These are phyloP conservation scores for Plasmodium billcollinsi DNA, from an alignment of 169 alveolate genomes.

Conservation along the genomic window DNA sequence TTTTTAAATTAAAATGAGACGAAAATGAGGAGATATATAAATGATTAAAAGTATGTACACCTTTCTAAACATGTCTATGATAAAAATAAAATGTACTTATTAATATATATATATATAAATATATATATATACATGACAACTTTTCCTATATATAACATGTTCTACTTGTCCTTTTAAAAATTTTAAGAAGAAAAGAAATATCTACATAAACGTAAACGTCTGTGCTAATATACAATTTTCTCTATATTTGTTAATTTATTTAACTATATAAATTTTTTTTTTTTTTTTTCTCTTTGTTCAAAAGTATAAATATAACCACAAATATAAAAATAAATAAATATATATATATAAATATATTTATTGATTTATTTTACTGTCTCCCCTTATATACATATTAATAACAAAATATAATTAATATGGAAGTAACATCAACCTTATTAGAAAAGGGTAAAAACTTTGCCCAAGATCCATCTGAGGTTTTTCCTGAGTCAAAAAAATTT, in stretches of 20 bases:
- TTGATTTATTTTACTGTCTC: not conserved
- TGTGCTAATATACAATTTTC: not conserved
- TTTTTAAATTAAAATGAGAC: too few species aligned
- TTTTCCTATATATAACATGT: too few species aligned
- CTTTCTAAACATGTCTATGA: too few species aligned
- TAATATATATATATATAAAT: too few species aligned
- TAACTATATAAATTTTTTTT: not conserved
- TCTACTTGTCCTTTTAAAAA: too few species aligned
- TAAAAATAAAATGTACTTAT: too few species aligned
- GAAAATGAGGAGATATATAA: too few species aligned
- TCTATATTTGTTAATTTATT: not conserved
- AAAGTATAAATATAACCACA: not conserved
- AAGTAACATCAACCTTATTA: constrained; percentile 53
- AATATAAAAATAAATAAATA: not conserved
- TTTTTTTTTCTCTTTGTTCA: constrained; percentile 2
- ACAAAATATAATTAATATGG: constrained; percentile 24
- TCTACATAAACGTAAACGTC: too few species aligned
- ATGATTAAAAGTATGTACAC: too few species aligned
- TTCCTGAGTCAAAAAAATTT: constrained; percentile 34
- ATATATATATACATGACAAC: too few species aligned
- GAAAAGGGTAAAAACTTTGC: constrained; percentile 22
- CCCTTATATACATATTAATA: not conserved
- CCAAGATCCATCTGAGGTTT: constrained; percentile 42
- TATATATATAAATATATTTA: not conserved
- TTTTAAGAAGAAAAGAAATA: too few species aligned